Conservation (phyloP, 108 stramenopile species). For the Fistulifera pelliculosa region DNA sequence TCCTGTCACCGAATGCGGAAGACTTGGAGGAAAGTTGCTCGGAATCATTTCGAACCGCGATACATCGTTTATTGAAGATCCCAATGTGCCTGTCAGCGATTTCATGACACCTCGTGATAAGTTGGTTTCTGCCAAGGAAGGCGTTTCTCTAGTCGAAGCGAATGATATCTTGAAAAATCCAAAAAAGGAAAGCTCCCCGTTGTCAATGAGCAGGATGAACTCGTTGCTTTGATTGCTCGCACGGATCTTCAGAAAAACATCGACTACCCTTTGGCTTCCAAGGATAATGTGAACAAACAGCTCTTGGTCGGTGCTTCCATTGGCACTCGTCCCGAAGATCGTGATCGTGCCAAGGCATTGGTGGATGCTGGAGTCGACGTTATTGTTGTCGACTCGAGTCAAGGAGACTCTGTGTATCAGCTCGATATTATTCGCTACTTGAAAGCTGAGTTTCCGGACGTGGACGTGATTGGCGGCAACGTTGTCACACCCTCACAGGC, state of each 20-base stretch:
- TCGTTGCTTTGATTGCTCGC: slow-evolving; percentile 95
- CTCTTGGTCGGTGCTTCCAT: slow-evolving; percentile 96
- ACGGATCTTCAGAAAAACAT: slow-evolving; percentile 97
- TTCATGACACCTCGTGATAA: slow-evolving; percentile 89
- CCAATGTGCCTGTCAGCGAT: slow-evolving; percentile 58
- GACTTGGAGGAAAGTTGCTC: slow-evolving; percentile 92
- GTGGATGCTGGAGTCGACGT: slow-evolving; percentile 98
- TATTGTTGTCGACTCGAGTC: slow-evolving; percentile 98
- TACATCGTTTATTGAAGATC: slow-evolving; percentile 91
- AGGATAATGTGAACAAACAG: slow-evolving; percentile 90
- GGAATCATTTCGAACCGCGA: slow-evolving; percentile 98
- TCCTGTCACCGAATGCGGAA: slow-evolving; percentile 96
- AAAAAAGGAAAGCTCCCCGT: slow-evolving; percentile 99
- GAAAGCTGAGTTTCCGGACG: slow-evolving; percentile 72
- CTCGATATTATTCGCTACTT: slow-evolving; percentile 93
- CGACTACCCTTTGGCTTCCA: slow-evolving; percentile 95
- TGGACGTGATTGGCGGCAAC: slow-evolving; percentile 99
- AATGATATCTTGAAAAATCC: slow-evolving; percentile 91
- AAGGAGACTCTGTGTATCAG: slow-evolving; percentile 98
- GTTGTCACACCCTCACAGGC: slow-evolving; percentile 97
- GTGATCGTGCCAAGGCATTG: slow-evolving; percentile 75
- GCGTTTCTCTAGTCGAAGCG: slow-evolving; percentile 86
- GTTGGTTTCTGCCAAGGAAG: slow-evolving; percentile 87
- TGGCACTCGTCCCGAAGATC: slow-evolving; percentile 97
- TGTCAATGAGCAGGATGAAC: slow-evolving; percentile 90